phyloP scores from a whole-genome alignment of 106 monocot species.

The Acorus calamus region DNA sequence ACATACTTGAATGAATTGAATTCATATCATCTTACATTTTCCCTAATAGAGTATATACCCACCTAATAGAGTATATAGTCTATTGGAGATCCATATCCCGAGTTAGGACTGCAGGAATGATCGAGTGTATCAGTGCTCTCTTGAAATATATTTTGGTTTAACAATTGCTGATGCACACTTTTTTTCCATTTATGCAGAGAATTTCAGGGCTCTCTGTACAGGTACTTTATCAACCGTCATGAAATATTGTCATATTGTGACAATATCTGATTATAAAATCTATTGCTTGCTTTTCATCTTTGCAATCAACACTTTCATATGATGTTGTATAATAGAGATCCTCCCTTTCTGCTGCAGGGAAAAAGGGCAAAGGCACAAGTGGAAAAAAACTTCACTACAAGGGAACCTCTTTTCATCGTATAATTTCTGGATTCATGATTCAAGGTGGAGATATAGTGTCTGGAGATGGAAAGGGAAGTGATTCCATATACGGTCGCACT shows the following conservation, averaged over 20 bases:
- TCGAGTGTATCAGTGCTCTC: no score
- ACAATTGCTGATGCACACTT: constrained; percentile 5
- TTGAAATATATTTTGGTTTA: not conserved
- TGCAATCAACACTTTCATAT: not conserved
- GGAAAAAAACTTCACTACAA: constrained; percentile 76
- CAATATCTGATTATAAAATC: no score
- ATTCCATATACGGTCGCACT: constrained; percentile 79
- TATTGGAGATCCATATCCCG: no score
- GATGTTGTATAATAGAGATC: not conserved
- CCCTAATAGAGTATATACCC: no score
- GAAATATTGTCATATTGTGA: not conserved
- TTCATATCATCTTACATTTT: no score
- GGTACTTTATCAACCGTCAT: constrained; percentile 24
- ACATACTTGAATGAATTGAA: no score
- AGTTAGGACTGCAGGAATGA: no score
- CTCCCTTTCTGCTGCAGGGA: constrained; percentile 32
- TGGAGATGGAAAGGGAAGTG: constrained; percentile 68
- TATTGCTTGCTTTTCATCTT: not conserved
- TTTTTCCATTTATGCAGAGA: constrained; percentile 53
- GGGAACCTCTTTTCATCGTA: constrained; percentile 80
- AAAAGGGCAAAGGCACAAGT: constrained; percentile 54
- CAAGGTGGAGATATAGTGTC: constrained; percentile 81
- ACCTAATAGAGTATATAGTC: no score
- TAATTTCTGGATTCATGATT: constrained; percentile 89
- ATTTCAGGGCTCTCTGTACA: constrained; percentile 89